These are phyloP conservation scores for Phytophthora meadii DNA, from an alignment of 352 stramenopile species.

Conservation along the genomic window DNA sequence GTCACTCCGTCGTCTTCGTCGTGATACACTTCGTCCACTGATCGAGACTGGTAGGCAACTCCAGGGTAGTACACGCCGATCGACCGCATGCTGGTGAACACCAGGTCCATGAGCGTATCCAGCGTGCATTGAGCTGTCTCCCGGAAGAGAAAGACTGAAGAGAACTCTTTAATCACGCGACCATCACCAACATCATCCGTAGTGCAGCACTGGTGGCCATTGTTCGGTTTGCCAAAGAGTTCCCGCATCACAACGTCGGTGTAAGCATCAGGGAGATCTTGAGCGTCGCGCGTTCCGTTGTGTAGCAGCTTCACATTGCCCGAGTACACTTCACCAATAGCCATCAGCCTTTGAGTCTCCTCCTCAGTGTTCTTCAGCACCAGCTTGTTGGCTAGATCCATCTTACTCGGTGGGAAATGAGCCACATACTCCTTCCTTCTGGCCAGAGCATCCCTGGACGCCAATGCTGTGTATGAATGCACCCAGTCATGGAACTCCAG, in stretches of 20 bases:
- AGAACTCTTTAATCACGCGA: constrained; percentile 73
- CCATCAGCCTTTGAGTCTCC: constrained; percentile 34
- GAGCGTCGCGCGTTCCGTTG: constrained; percentile 48
- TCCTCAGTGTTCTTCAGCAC: constrained; percentile 61
- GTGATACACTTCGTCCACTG: constrained; percentile 43
- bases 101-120: constrained; percentile 49
- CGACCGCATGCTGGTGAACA: constrained; percentile 53
- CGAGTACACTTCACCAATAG: constrained; percentile 41
- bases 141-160: constrained; percentile 68
- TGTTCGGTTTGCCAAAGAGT: constrained; percentile 30
- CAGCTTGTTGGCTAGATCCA: constrained; percentile 62
- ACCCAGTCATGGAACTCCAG: constrained; percentile 82
- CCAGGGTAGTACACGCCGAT: constrained; percentile 70
- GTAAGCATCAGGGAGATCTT: constrained; percentile 37
- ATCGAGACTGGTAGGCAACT: constrained; percentile 40
- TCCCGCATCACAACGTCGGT: constrained; percentile 40
- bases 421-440: constrained; percentile 56
- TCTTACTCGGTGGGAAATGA: constrained; percentile 64
- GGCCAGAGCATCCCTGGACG: constrained; percentile 29
- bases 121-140: constrained; percentile 44
- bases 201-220: constrained; percentile 12
- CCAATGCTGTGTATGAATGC: constrained; percentile 72
- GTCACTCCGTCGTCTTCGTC: constrained; percentile 26
- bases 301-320: constrained; percentile 55
- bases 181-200: constrained; percentile 43